Evolutionary conservation across 495 filamentous ascomycete genomes (phyloP), one percentile per base, ranked within the genome.

Genomic region (Tuber indicum): DNA sequence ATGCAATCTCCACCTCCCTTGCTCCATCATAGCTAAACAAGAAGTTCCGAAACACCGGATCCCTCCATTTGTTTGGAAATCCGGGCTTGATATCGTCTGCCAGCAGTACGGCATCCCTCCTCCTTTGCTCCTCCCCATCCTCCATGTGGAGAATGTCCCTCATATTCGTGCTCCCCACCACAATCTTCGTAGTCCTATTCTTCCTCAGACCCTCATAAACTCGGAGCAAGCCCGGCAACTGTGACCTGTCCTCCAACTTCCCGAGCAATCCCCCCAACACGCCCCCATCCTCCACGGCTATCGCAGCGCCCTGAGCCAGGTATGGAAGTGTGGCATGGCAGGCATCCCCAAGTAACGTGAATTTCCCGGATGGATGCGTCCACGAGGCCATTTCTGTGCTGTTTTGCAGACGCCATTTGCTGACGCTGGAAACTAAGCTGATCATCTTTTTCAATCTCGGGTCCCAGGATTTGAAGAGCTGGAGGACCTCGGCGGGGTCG

Each of bases 271-370:
- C 84, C 12, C 88, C 87, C 0, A 90, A 77, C 36, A 87, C 86
- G 0, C 87, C 88, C 0, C 87, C 88, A 69, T 90, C 88, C 82
- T 90, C 88, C 0, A 89, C 79, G 21, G 86, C 86, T 74, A 87
- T 87, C 72, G 89, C 89, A 49, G 88, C 88, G 0, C 87, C 86
- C 75, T 92, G 91, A 1, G 90, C 90, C 16, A 91, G 85, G 75
- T 92, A 91, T 23, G 90, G 90, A 26, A 92, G 86, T 86, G 91
- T 91, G 16, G 90, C 90, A 76, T 92, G 90, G 75, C 90, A 91
- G 73, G 88, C 86, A 75, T 92, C 90, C 14, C 90, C 90, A n/a
- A 85, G 77, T 1, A 86, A 78, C 17, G 75, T 77, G n/a, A 82
- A 78, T 44, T 85, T 85, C 19, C 82, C 83, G 5, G 74, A 62